Evolutionary conservation across 768 basidiomycete species (phyloP).

Genomic region (Suillus fuscotomentosus): DNA sequence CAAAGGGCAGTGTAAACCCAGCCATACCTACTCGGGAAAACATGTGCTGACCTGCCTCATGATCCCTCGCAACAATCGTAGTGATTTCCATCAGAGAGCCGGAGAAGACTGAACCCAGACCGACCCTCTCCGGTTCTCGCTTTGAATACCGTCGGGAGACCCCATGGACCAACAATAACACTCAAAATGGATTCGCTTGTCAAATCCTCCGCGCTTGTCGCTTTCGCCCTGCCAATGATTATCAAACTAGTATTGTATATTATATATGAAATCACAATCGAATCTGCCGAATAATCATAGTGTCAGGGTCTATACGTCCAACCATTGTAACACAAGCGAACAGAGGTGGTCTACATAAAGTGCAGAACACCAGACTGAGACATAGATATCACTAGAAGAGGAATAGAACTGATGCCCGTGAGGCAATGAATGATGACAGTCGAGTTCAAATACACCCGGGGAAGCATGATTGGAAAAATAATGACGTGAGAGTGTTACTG

Average conservation of each 20-base stretch:
- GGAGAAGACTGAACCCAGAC: too few species aligned
- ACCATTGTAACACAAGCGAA: constrained; percentile 3
- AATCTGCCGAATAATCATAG: not conserved
- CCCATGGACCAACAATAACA: constrained; percentile 20
- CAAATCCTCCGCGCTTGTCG: constrained; percentile 33
- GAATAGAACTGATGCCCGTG: constrained; percentile 10
- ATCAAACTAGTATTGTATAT: constrained; percentile 20
- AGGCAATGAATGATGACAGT: constrained; percentile 3
- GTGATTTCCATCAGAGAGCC: not conserved
- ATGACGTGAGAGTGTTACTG: constrained; percentile 23
- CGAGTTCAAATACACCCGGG: not conserved
- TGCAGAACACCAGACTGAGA: too few species aligned
- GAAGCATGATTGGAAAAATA: constrained; percentile 5
- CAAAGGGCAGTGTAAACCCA: constrained; percentile 1
- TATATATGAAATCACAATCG: not conserved
- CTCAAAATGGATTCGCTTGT: constrained; percentile 21
- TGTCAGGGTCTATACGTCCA: not conserved
- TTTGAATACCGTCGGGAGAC: constrained; percentile 9
- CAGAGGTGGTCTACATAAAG: not conserved
- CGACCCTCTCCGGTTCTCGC: constrained; percentile 6
- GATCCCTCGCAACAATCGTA: constrained; percentile 12
- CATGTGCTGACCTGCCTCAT: constrained; percentile 2
- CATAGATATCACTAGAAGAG: not conserved
- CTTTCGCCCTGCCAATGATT: constrained; percentile 8
- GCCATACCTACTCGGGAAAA: not conserved